These are phyloP conservation scores for Epichloe gansuensis DNA, from an alignment of 2,329 filamentous ascomycete species.

Conservation along the genomic window DNA sequence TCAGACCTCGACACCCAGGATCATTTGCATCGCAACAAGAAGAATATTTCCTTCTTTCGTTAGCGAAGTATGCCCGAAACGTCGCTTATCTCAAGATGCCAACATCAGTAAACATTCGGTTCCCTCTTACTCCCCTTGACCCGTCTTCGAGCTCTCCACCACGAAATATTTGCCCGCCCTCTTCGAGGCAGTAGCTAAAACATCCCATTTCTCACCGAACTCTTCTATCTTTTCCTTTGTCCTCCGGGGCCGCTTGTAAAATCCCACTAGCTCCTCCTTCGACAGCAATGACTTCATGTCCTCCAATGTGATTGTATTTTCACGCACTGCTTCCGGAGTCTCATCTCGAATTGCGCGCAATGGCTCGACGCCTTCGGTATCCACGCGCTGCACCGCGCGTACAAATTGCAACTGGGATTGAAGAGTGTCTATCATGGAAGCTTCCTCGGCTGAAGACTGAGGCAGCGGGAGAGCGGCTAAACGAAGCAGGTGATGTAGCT, in stretches of 20 bases:
- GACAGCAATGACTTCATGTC: conserved; percentile 43
- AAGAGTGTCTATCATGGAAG: conserved; percentile 60
- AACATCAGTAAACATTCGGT: not conserved
- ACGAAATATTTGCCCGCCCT: conserved; percentile 66
- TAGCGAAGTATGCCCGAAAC: too few species aligned
- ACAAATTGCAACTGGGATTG: conserved; percentile 83
- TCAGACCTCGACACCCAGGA: too few species aligned
- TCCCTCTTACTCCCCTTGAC: conserved; percentile 4
- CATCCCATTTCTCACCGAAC: conserved; percentile 55
- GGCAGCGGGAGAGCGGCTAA: conserved; percentile 80
- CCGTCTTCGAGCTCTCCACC: conserved; percentile 48
- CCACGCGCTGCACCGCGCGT: conserved; percentile 67
- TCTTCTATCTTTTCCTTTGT: conserved; percentile 22
- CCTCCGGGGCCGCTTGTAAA: conserved; percentile 33
- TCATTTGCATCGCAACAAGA: too few species aligned
- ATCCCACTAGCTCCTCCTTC: conserved; percentile 49
- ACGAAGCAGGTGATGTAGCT: conserved; percentile 74
- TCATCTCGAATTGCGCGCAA: conserved; percentile 74
- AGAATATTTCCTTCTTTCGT: not conserved
- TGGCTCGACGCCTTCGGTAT: conserved; percentile 61
- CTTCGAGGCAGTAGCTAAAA: conserved; percentile 51
- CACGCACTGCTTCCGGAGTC: conserved; percentile 47
- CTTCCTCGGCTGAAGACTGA: conserved; percentile 47
- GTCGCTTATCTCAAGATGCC: not conserved
- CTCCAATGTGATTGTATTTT: conserved; percentile 46